These are phyloP conservation scores for Leccinum uliginosum DNA, from an alignment of 768 basidiomycete genomes.

Conservation along the genomic window DNA sequence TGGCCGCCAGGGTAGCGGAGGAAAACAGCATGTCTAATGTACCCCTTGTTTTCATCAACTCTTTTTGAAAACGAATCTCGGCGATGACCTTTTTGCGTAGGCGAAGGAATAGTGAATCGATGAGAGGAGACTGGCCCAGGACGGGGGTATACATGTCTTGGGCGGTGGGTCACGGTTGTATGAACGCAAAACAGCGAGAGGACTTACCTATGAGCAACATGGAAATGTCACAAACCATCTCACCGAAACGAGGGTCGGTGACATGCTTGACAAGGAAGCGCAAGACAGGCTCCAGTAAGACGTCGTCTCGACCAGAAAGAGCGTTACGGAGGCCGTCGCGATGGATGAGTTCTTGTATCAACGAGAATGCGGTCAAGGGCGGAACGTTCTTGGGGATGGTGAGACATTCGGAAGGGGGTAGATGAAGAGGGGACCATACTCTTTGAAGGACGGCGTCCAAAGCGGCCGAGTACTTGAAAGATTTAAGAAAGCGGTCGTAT, in stretches of 20 bases:
- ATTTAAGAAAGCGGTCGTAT: constrained; percentile 87
- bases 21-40: constrained; percentile 89
- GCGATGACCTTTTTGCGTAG: constrained; percentile 79
- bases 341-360: constrained; percentile 90
- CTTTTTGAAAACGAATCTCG: constrained; percentile 85
- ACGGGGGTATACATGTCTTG: constrained; percentile 89
- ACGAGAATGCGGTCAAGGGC: constrained; percentile 81
- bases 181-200: not conserved
- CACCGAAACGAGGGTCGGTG: constrained; percentile 89
- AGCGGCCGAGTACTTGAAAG: constrained; percentile 92
- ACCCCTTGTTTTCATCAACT: constrained; percentile 77
- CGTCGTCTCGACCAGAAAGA: constrained; percentile 87
- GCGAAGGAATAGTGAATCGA: constrained; percentile 80
- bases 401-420: not conserved
- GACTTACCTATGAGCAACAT: constrained; percentile 76
- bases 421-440: constrained; percentile 36
- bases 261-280: constrained; percentile 80
- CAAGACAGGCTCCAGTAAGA: constrained; percentile 89
- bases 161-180: constrained; percentile 1
- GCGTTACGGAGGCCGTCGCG: constrained; percentile 86
- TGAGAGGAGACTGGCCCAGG: constrained; percentile 89
- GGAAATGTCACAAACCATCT: constrained; percentile 78
- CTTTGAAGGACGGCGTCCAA: constrained; percentile 88
- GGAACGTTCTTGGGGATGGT: constrained; percentile 60
- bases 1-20: constrained; percentile 39